A percentile compares a stretch with the other conserved stretches of the same genome.
phyloP scores from a whole-genome alignment of 2,329 filamentous ascomycete genomes.

The Teratosphaeria nubilosa region DNA sequence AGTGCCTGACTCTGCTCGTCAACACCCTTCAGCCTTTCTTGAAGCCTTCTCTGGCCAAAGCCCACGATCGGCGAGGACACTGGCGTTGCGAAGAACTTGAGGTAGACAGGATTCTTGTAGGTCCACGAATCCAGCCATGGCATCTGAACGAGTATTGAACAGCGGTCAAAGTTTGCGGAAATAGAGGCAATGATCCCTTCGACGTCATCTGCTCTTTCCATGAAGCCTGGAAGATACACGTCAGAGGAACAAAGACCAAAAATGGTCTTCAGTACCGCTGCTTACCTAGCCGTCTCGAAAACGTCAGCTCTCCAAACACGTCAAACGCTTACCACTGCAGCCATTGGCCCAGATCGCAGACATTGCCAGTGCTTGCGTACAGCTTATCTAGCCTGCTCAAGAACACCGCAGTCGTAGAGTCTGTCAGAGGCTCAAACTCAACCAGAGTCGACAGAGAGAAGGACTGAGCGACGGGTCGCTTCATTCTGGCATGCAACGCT shows the following conservation, averaged over 20 bases:
- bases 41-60: constrained; percentile 15
- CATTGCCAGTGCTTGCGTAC: constrained; percentile 28
- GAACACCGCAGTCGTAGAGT: constrained; percentile 61
- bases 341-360: constrained; percentile 59
- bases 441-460: constrained; percentile 53
- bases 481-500: constrained; percentile 18
- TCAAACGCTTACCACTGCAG: constrained; percentile 72
- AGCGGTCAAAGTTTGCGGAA: constrained; percentile 16
- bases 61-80: constrained; percentile 13
- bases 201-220: constrained; percentile 10
- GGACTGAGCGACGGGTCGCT: constrained; percentile 13
- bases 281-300: constrained; percentile 6
- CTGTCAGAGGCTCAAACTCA: constrained; percentile 68
- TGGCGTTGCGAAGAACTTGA: constrained; percentile 13
- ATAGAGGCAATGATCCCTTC: constrained; percentile 16
- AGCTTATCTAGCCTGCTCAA: constrained; percentile 15
- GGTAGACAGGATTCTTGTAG: constrained; percentile 16
- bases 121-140: constrained; percentile 19
- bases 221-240: constrained; percentile 7
- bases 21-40: constrained; percentile 11
- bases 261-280: background rate
- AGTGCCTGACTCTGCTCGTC: constrained; percentile 1
- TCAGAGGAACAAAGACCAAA: too few relatives aligned
- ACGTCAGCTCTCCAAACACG: constrained; percentile 48
- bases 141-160: constrained; percentile 19